A percentile compares a stretch with the other conserved stretches of the same genome.
Conservation (phyloP, 2,329 filamentous ascomycete genomes). For the Didymella arachidicola region DNA sequence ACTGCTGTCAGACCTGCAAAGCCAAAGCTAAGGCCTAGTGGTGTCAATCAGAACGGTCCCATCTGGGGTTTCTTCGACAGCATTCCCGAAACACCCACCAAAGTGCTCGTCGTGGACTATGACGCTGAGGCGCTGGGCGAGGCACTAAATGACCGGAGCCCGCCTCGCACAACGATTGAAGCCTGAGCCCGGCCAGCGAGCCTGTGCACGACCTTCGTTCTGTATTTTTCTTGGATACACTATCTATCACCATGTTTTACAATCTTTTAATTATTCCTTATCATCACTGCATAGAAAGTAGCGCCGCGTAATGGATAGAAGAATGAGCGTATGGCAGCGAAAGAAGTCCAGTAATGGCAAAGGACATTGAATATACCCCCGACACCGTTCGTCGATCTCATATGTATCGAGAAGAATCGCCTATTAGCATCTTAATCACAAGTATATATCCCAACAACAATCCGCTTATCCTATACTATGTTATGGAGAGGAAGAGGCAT, state of each 20-base stretch:
- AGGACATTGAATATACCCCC: constrained; percentile 13
- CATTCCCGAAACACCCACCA: constrained; percentile 43
- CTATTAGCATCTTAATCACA: no score
- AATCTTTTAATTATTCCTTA: constrained; percentile 18
- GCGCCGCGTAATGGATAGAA: constrained; percentile 3
- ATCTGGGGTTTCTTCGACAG: constrained; percentile 51
- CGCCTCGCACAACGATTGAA: neutral
- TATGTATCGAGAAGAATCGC: constrained; percentile 7
- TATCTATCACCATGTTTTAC: neutral
- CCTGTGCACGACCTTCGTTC: constrained; percentile 5
- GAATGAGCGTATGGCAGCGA: constrained; percentile 3
- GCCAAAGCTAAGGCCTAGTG: constrained; percentile 40
- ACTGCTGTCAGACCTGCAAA: constrained; percentile 5
- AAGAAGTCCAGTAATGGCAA: neutral
- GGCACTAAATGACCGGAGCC: constrained; percentile 39
- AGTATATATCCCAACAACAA: no score
- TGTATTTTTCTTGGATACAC: constrained; percentile 1
- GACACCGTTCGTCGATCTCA: constrained; percentile 8
- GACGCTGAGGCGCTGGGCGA: constrained; percentile 51
- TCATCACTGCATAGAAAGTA: neutral
- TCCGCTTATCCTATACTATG: no score
- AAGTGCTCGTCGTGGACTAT: constrained; percentile 47
- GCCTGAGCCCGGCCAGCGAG: neutral
- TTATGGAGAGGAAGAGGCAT: no score
- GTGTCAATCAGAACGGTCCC: constrained; percentile 50